Conservation (phyloP, 2,329 filamentous ascomycete genomes). For the Dothistroma pini region DNA sequence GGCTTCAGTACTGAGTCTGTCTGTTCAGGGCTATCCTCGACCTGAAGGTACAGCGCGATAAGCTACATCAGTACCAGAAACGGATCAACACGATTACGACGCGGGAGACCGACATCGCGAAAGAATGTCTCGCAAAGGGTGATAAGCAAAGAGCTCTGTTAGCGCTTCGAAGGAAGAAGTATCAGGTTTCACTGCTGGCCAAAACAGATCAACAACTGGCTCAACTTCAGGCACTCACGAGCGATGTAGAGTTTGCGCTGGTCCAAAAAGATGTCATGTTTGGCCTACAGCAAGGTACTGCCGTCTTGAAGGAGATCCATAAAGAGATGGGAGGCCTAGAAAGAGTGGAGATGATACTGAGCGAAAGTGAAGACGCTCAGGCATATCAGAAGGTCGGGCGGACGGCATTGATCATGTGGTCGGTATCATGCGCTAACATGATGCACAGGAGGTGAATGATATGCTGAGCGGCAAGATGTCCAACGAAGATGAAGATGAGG, state of each 20-base stretch:
- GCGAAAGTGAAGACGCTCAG: slow-evolving; percentile 82
- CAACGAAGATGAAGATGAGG: slow-evolving; percentile 94
- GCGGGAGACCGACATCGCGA: slow-evolving; percentile 82
- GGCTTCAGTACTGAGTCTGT: slow-evolving; percentile 3
- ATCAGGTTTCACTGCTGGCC: slow-evolving; percentile 82
- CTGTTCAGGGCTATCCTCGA: slow-evolving; percentile 81
- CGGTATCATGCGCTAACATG: neutral
- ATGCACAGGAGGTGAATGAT: slow-evolving; percentile 76
- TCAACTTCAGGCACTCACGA: slow-evolving; percentile 83
- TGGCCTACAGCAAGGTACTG: slow-evolving; percentile 86
- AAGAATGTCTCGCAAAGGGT: slow-evolving; percentile 72
- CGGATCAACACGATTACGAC: slow-evolving; percentile 81
- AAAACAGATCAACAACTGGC: slow-evolving; percentile 94
- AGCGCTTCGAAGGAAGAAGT: slow-evolving; percentile 90
- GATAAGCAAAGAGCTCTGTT: slow-evolving; percentile 80
- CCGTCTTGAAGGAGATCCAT: slow-evolving; percentile 85
- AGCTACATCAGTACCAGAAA: slow-evolving; percentile 91
- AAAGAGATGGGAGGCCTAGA: slow-evolving; percentile 94
- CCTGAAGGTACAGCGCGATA: slow-evolving; percentile 96
- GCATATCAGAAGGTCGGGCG: slow-evolving; percentile 77
- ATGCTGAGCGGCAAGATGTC: slow-evolving; percentile 86
- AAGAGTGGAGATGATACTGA: slow-evolving; percentile 91
- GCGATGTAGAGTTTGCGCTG: slow-evolving; percentile 88
- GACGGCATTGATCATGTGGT: neutral
- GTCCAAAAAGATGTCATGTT: slow-evolving; percentile 97